Base-by-base conservation (phyloP, 2,329 filamentous ascomycete genomes). In the Monilinia fructicola region DNA sequence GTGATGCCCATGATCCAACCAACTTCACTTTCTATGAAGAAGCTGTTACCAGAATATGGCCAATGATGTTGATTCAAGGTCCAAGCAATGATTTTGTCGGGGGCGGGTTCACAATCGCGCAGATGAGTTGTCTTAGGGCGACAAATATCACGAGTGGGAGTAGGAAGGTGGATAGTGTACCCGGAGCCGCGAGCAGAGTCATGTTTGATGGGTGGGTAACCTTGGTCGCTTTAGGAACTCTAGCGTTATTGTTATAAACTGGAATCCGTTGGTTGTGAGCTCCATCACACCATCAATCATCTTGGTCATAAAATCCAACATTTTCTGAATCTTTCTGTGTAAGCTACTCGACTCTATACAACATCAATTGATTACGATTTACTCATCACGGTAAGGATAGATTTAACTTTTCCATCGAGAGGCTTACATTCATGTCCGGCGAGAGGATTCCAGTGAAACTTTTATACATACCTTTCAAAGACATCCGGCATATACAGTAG, bases 51-150 rank as follows among this genome's bases (percentile, higher is more conserved):
- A 35, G 14, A 38, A 52, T 52, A 21, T 64, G 52, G 61, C 61
- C 61, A 12, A 48, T 64, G n/a, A 18, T 64, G 38, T 16, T 64
- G 2, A 54, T 64, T 11, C 52, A 64, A 42, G 46, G 40, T 35
- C 52, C 61, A 11, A 64, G 28, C 26, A 6, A 2, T 12, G 9
- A 40, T n/a, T 18, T 38, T n/a, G 3, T 10, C 28, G 38, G 35
- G 28, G 48, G 50, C 6, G 50, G 50, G 16, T 18, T 54, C 14
- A 44, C 50, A 9, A n/a, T 1, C 11, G 50, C 60, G 11, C 23
- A 23, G 21, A 18, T 63, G 10, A 44, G 40, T 31, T 64, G 61
- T 55, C 21, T 64, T 14, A 55, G 50, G 3, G 61, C 61, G 40
- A 46, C 9, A 4, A 48, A 64, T 23, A 4, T 64, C 18, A 55